phyloP scores from a whole-genome alignment of 2,329 filamentous ascomycete genomes.

The Lecanicillium sp. region DNA sequence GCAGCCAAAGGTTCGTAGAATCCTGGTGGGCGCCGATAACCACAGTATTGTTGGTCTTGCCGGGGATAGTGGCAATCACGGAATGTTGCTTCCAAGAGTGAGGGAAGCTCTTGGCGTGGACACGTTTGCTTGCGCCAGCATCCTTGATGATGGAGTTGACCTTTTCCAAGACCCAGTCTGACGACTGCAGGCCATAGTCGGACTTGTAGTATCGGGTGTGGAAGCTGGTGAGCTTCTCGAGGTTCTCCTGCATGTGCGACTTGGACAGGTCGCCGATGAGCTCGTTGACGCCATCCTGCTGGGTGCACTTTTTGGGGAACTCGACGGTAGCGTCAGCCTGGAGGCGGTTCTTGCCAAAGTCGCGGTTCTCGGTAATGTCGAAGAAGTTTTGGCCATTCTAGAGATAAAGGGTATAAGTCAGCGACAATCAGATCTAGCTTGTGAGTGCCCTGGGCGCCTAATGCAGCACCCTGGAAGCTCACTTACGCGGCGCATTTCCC shows the following conservation, averaged over 20 bases:
- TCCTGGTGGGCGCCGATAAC: constrained; percentile 92
- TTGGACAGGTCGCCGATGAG: constrained; percentile 65
- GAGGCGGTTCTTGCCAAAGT: constrained; percentile 40
- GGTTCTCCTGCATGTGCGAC: constrained; percentile 65
- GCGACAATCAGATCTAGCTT: background rate
- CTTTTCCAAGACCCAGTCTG: constrained; percentile 73
- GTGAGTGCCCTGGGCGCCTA: too few species aligned
- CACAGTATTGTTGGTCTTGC: constrained; percentile 73
- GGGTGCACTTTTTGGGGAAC: constrained; percentile 58
- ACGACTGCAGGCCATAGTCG: constrained; percentile 71
- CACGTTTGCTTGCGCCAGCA: constrained; percentile 61
- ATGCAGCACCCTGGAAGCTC: too few species aligned
- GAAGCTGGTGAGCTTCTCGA: constrained; percentile 71
- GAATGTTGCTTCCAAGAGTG: constrained; percentile 87
- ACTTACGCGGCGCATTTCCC: constrained; percentile 74
- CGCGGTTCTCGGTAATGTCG: constrained; percentile 74
- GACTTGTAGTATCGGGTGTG: constrained; percentile 79
- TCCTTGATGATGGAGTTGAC: constrained; percentile 64
- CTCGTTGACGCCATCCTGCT: constrained; percentile 57
- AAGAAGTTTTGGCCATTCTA: constrained; percentile 85
- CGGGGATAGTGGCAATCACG: constrained; percentile 86
- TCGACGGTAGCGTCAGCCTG: constrained; percentile 29
- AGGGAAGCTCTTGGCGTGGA: constrained; percentile 63
- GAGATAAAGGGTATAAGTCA: background rate
- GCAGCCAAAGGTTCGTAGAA: constrained; percentile 87